These are phyloP conservation scores for Sarocladiaceae sp. DNA, from an alignment of 2,329 filamentous ascomycete genomes.

Conservation along the genomic window DNA sequence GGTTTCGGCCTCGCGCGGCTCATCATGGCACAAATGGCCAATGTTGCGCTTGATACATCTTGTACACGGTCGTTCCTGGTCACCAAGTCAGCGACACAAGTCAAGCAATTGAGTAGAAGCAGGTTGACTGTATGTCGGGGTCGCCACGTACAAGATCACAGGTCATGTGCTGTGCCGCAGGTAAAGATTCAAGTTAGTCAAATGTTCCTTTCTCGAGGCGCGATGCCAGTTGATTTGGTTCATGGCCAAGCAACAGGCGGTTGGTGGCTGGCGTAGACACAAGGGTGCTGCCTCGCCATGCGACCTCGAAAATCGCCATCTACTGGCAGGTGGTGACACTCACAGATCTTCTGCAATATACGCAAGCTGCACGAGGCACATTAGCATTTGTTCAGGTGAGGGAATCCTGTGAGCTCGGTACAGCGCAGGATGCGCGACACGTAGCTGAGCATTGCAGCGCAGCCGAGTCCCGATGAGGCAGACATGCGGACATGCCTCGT, in stretches of 20 bases:
- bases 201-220: conserved; percentile 3
- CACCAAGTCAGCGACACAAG: conserved; percentile 20
- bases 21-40: conserved; percentile 96
- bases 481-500: neutral
- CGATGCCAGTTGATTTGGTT: neutral
- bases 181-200: conserved; percentile 12
- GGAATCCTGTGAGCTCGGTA: too few species aligned
- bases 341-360: conserved; percentile 88
- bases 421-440: too few species aligned
- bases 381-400: too few species aligned
- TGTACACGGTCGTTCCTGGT: conserved; percentile 88
- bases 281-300: too few species aligned
- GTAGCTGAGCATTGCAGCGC: too few species aligned
- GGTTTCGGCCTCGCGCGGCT: conserved; percentile 77
- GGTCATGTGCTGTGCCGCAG: conserved; percentile 72
- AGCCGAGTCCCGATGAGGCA: too few species aligned
- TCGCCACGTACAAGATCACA: conserved; percentile 87
- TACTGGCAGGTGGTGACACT: conserved; percentile 43
- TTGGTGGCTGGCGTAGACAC: neutral
- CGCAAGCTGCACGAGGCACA: conserved; percentile 73
- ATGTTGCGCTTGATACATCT: conserved; percentile 98
- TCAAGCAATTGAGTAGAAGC: too few species aligned
- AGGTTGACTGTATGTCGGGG: too few species aligned
- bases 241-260: neutral
- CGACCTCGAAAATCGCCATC: too few species aligned